Conservation (phyloP, 2,329 filamentous ascomycete species). For the Trichoderma hamatum region DNA sequence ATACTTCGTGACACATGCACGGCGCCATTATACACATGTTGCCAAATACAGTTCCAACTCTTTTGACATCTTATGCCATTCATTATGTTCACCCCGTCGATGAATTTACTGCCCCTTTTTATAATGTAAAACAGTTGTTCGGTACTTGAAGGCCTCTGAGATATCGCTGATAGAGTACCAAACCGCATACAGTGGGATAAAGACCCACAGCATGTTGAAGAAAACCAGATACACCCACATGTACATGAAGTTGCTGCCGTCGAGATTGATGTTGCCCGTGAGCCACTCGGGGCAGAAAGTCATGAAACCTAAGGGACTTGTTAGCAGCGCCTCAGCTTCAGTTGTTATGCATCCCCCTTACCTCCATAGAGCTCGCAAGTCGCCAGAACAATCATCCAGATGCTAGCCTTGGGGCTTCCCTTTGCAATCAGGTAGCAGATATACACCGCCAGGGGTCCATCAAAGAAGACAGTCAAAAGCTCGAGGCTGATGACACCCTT, state of each 20-base stretch:
- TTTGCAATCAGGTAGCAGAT: constrained; percentile 64
- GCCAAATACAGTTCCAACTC: not conserved
- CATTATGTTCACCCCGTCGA: no score
- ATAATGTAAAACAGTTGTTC: no score
- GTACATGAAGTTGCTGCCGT: constrained; percentile 69
- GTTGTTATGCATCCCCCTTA: constrained; percentile 36
- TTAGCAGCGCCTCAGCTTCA: no score
- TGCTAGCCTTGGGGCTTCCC: constrained; percentile 56
- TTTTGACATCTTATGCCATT: no score
- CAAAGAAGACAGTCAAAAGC: constrained; percentile 65
- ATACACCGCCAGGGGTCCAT: constrained; percentile 61
- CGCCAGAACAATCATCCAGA: constrained; percentile 67
- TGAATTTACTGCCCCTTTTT: constrained; percentile 39
- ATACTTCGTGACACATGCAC: no score
- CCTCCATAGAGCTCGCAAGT: constrained; percentile 69
- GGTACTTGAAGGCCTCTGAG: constrained; percentile 55
- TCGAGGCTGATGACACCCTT: constrained; percentile 65
- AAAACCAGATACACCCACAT: constrained; percentile 69
- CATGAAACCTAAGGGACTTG: constrained; percentile 60
- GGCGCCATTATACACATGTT: not conserved
- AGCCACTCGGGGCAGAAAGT: constrained; percentile 73
- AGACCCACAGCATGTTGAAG: constrained; percentile 71
- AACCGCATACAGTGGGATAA: constrained; percentile 62
- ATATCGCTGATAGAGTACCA: constrained; percentile 60
- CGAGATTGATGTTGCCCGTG: constrained; percentile 62